phyloP scores from a whole-genome alignment of 2,329 filamentous ascomycete genomes.

The Monosporascus sp. region DNA sequence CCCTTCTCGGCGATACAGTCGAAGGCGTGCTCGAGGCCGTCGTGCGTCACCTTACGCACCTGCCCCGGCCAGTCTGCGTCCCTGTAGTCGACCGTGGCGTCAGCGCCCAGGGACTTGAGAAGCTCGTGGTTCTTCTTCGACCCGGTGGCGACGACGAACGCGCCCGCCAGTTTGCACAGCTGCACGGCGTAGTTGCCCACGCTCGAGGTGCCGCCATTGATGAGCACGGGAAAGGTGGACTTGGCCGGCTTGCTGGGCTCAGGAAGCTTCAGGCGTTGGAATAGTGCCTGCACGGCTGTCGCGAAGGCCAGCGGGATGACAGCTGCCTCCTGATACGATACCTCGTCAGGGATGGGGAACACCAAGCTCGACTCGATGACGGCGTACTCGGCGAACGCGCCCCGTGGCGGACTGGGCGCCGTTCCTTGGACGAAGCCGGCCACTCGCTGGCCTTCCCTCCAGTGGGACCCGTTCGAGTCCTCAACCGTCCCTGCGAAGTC shows the following conservation, averaged over 20 bases:
- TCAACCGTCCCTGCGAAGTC: conserved; percentile 30
- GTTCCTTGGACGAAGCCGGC: conserved; percentile 29
- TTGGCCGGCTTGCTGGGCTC: conserved; percentile 25
- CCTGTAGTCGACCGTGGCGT: conserved; percentile 30
- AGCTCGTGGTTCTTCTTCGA: conserved; percentile 20
- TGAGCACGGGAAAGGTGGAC: conserved; percentile 26
- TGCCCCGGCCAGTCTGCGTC: conserved; percentile 43
- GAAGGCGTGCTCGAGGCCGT: conserved; percentile 35
- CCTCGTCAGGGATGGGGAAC: conserved; percentile 21
- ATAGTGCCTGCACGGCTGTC: conserved; percentile 36
- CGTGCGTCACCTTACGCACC: conserved; percentile 61
- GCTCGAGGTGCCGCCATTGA: conserved; percentile 21
- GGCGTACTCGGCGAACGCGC: conserved; percentile 26
- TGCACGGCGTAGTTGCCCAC: conserved; percentile 25
- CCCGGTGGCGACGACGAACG: conserved; percentile 22
- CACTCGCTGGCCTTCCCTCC: conserved; percentile 27
- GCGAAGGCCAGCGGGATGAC: conserved; percentile 33
- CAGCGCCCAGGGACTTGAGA: conserved; percentile 19
- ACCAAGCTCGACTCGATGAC: conserved; percentile 22
- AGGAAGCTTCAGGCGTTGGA: conserved; percentile 24
- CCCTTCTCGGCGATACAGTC: conserved; percentile 25
- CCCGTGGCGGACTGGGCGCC: conserved; percentile 17
- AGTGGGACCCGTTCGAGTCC: conserved; percentile 24
- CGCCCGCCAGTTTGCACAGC: conserved; percentile 21
- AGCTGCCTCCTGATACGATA: conserved; percentile 23